Conservation (phyloP, 805 yeast species). For the Brettanomyces naardenensis region DNA sequence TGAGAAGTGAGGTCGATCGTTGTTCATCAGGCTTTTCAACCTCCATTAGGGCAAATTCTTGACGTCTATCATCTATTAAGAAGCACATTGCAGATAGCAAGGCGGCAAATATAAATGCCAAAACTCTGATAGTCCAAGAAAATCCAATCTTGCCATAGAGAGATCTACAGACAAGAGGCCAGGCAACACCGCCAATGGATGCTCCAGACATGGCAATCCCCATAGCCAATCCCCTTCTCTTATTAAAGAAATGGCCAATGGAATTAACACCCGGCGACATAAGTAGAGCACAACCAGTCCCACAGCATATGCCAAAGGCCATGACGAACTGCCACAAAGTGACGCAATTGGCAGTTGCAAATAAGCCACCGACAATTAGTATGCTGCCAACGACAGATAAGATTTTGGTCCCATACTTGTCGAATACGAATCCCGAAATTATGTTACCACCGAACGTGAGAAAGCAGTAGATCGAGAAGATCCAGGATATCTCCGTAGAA, state of each 20-base stretch:
- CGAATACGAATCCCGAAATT: slow-evolving; percentile 39
- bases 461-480: slow-evolving; percentile 48
- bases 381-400: slow-evolving; percentile 30
- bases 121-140: slow-evolving; percentile 50
- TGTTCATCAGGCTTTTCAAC: not conserved
- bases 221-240: slow-evolving; percentile 49
- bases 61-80: slow-evolving; percentile 23
- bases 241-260: slow-evolving; percentile 53
- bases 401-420: slow-evolving; percentile 34
- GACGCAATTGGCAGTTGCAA: slow-evolving; percentile 36
- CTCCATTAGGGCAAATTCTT: slow-evolving; percentile 7
- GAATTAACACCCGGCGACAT: slow-evolving; percentile 40
- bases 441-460: slow-evolving; percentile 34
- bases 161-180: slow-evolving; percentile 46
- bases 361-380: slow-evolving; percentile 30
- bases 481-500: slow-evolving; percentile 54
- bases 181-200: slow-evolving; percentile 46
- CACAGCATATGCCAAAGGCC: slow-evolving; percentile 39
- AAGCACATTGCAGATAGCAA: slow-evolving; percentile 23
- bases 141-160: slow-evolving; percentile 46
- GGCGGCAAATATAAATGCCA: slow-evolving; percentile 39
- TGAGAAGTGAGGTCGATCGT: not conserved
- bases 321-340: slow-evolving; percentile 43
- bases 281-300: slow-evolving; percentile 39
- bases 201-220: slow-evolving; percentile 59